Conservation (phyloP, 805 yeast species). For the Yueomyces sinensis region DNA sequence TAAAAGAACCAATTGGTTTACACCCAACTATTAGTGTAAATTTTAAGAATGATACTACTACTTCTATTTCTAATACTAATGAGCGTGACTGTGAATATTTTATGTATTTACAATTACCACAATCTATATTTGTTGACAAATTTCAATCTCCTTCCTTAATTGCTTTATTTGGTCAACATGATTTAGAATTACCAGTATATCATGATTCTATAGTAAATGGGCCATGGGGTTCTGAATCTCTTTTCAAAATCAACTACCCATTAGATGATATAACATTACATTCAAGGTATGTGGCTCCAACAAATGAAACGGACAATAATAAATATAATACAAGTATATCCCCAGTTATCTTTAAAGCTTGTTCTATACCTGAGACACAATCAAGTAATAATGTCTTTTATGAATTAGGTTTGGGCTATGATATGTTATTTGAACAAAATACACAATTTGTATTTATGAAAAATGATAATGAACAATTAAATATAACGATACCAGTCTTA, state of each 20-base stretch:
- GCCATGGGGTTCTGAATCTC: constrained; percentile 34
- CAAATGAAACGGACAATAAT: no score
- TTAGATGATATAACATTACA: constrained; percentile 32
- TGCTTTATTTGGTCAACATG: constrained; percentile 40
- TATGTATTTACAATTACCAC: constrained; percentile 31
- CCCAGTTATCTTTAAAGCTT: constrained; percentile 39
- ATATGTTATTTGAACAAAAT: constrained; percentile 32
- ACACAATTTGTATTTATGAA: constrained; percentile 30
- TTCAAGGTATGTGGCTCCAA: constrained; percentile 37
- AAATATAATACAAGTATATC: constrained; percentile 9
- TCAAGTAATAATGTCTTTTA: constrained; percentile 27
- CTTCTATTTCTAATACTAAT: neutral
- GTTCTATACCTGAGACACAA: constrained; percentile 24
- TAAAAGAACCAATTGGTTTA: constrained; percentile 23
- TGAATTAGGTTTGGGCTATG: constrained; percentile 29
- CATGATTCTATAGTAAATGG: constrained; percentile 9
- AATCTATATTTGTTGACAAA: constrained; percentile 37
- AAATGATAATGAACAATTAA: constrained; percentile 6
- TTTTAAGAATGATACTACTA: constrained; percentile 1
- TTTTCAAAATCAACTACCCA: constrained; percentile 24
- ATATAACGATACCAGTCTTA: constrained; percentile 32
- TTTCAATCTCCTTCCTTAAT: constrained; percentile 35
- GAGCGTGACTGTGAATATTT: constrained; percentile 29
- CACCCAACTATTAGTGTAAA: constrained; percentile 25
- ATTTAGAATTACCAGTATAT: constrained; percentile 45